phyloP scores from a whole-genome alignment of 2,329 filamentous ascomycete genomes.

The Paecilomyces sp. region DNA sequence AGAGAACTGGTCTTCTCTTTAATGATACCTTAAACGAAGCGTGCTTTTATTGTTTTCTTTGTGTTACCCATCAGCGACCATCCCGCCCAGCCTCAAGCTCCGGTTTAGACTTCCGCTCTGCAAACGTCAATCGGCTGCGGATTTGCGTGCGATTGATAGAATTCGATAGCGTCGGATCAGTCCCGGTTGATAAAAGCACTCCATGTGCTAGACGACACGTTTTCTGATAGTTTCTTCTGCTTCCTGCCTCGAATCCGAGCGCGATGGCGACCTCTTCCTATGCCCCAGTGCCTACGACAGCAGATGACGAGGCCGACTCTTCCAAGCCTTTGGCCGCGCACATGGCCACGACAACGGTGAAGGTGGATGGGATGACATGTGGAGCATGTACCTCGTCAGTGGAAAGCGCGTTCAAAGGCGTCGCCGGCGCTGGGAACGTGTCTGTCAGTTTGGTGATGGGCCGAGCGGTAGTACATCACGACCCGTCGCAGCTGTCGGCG shows the following conservation, averaged over 20 bases:
- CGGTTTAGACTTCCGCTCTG: background rate
- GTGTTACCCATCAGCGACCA: background rate
- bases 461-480: conserved; percentile 87
- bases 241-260: background rate
- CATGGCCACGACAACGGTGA: conserved; percentile 85
- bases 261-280: background rate
- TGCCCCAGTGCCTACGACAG: background rate
- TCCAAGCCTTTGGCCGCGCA: conserved; percentile 41
- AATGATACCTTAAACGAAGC: background rate
- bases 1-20: background rate
- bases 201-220: background rate
- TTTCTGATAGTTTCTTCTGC: background rate
- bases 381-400: conserved; percentile 94
- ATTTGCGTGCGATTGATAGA: background rate
- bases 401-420: conserved; percentile 78
- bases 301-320: conserved; percentile 9
- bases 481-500: conserved; percentile 65
- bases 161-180: background rate
- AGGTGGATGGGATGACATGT: conserved; percentile 80
- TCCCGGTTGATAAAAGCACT: background rate
- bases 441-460: conserved; percentile 94
- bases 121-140: background rate
- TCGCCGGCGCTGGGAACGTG: conserved; percentile 75
- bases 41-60: background rate
- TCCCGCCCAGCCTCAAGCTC: background rate